A percentile compares a stretch with the other conserved stretches of the same genome.
These are phyloP conservation scores for Allomyces arbusculus DNA, from an alignment of 192 early-diverging fungal species.

Conservation along the genomic window DNA sequence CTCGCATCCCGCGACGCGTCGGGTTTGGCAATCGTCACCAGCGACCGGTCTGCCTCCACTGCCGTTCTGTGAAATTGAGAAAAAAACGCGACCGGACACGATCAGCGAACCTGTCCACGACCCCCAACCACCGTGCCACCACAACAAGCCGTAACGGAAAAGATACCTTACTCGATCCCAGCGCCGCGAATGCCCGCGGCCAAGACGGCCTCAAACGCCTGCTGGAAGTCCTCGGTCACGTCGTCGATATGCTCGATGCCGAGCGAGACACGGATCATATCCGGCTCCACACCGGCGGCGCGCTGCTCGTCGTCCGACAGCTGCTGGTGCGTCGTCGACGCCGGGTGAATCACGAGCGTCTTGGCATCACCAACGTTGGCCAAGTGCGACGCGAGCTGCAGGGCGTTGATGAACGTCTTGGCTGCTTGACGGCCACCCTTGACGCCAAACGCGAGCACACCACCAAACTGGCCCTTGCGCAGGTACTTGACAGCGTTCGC, in stretches of 20 bases:
- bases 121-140: too few relatives aligned
- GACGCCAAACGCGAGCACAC: slow-evolving; percentile 59
- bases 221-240: slow-evolving; percentile 8
- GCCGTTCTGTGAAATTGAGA: too few relatives aligned
- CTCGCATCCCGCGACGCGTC: too few relatives aligned
- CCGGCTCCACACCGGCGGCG: slow-evolving; percentile 54
- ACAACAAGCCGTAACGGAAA: too few relatives aligned
- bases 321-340: slow-evolving; percentile 75
- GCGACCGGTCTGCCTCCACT: too few relatives aligned
- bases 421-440: slow-evolving; percentile 33
- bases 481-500: slow-evolving; percentile 65
- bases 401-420: slow-evolving; percentile 45
- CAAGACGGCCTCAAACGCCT: neutral
- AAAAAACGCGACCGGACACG: too few relatives aligned
- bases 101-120: too few relatives aligned
- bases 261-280: slow-evolving; percentile 64
- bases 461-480: slow-evolving; percentile 53
- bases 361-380: slow-evolving; percentile 90
- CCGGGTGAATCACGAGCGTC: slow-evolving; percentile 70
- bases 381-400: slow-evolving; percentile 69
- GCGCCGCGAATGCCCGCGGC: too few relatives aligned
- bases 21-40: too few relatives aligned
- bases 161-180: too few relatives aligned
- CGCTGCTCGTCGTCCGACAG: slow-evolving; percentile 59
- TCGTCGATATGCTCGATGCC: slow-evolving; percentile 55